These are phyloP conservation scores for Glycine latifolia DNA, from an alignment of 306 rosid genomes.

Conservation along the genomic window DNA sequence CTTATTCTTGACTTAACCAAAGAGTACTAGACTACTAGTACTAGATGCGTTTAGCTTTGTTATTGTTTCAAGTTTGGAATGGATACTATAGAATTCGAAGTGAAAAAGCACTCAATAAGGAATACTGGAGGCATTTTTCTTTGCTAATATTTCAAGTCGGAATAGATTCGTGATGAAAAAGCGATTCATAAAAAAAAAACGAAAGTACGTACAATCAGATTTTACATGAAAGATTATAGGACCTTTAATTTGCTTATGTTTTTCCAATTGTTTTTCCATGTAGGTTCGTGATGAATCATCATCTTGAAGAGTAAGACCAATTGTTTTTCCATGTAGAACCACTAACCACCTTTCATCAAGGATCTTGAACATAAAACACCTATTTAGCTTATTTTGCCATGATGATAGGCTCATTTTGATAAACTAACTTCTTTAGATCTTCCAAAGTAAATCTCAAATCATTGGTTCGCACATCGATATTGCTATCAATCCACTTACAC, in stretches of 20 bases:
- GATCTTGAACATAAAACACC: no score
- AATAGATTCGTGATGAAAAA: background rate
- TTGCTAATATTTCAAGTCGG: constrained; percentile 17
- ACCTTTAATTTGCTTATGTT: background rate
- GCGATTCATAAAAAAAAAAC: background rate
- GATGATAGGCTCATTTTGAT: no score
- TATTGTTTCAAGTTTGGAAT: constrained; percentile 2
- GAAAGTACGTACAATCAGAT: background rate
- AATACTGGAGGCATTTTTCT: background rate
- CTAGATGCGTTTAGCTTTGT: background rate
- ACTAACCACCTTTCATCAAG: no score
- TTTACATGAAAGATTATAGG: background rate
- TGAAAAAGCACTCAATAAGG: background rate
- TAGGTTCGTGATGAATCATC: no score
- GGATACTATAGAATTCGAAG: background rate
- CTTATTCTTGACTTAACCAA: background rate
- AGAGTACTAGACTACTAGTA: background rate
- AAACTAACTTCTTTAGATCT: no score
- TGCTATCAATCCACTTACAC: no score
- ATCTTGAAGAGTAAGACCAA: no score
- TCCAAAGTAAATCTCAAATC: no score
- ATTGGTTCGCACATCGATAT: no score
- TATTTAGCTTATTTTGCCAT: no score
- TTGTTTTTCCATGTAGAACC: no score
- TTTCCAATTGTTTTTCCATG: no score